Evolutionary conservation across 2,329 filamentous ascomycete genomes (phyloP).

Genomic region (Boeremia exigua): DNA sequence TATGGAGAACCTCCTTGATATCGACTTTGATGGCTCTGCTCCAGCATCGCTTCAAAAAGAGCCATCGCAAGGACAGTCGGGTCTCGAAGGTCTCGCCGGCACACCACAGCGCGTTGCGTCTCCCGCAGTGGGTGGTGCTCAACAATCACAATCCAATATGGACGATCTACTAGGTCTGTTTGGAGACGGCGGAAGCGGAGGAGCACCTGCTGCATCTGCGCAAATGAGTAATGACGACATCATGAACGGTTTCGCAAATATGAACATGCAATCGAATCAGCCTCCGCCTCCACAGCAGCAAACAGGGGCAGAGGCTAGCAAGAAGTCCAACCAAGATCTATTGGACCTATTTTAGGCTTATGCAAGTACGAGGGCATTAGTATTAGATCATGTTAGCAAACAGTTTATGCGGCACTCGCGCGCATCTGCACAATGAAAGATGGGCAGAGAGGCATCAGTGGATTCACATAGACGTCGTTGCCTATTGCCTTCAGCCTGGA

Average conservation of each 20-base stretch:
- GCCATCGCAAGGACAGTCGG: slow-evolving; percentile 57
- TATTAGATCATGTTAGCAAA: slow-evolving; percentile 4
- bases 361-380: neutral
- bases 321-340: slow-evolving; percentile 63
- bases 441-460: neutral
- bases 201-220: slow-evolving; percentile 39
- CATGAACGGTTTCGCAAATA: slow-evolving; percentile 81
- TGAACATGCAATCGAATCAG: slow-evolving; percentile 73
- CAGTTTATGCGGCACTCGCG: neutral
- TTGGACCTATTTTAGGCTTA: slow-evolving; percentile 59
- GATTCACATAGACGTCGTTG: slow-evolving; percentile 1
- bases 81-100: slow-evolving; percentile 62
- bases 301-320: slow-evolving; percentile 58
- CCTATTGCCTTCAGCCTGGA: slow-evolving; percentile 1
- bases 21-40: slow-evolving; percentile 91
- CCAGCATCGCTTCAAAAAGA: slow-evolving; percentile 82
- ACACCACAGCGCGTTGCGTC: slow-evolving; percentile 74
- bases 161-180: slow-evolving; percentile 82
- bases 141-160: slow-evolving; percentile 64
- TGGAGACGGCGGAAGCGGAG: slow-evolving; percentile 47
- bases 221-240: slow-evolving; percentile 60
- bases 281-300: slow-evolving; percentile 70
- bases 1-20: slow-evolving; percentile 92
- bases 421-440: neutral
- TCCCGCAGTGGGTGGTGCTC: slow-evolving; percentile 58